These are phyloP conservation scores for Eragrostis nindensis DNA, from an alignment of 176 grass and related monocot species.

Conservation along the genomic window DNA sequence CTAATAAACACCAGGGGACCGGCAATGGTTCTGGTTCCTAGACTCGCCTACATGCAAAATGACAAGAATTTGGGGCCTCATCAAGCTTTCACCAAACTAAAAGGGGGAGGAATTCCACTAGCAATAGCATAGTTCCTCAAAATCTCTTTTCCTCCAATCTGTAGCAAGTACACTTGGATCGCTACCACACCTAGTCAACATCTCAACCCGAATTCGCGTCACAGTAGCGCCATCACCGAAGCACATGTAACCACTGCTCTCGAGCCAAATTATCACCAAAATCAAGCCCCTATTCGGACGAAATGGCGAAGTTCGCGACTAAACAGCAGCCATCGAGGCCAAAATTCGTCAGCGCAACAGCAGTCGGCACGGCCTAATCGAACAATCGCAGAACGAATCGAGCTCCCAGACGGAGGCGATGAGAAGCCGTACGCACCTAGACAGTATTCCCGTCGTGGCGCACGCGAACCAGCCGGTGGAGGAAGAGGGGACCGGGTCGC, in stretches of 20 bases:
- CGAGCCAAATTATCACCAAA: neutral
- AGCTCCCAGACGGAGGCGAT: neutral
- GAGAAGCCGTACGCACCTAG: conserved; percentile 10
- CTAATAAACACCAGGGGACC: neutral
- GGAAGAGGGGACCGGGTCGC: neutral
- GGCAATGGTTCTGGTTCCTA: neutral
- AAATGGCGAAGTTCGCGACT: neutral
- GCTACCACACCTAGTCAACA: too few species aligned
- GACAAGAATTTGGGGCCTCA: neutral
- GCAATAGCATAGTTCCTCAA: neutral
- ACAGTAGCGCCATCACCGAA: neutral
- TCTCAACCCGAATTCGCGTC: neutral
- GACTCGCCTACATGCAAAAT: neutral
- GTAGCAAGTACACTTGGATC: neutral
- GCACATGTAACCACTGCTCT: neutral
- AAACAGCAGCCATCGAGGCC: neutral
- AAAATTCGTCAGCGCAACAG: neutral
- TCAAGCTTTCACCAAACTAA: neutral
- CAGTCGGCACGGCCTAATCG: neutral
- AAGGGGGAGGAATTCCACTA: neutral
- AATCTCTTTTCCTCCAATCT: neutral
- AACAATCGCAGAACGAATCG: neutral
- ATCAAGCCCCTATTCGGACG: neutral
- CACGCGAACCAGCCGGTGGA: neutral
- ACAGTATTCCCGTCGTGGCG: neutral